Conservation (phyloP, 2,329 filamentous ascomycete species). For the Pezicula neosporulosa region DNA sequence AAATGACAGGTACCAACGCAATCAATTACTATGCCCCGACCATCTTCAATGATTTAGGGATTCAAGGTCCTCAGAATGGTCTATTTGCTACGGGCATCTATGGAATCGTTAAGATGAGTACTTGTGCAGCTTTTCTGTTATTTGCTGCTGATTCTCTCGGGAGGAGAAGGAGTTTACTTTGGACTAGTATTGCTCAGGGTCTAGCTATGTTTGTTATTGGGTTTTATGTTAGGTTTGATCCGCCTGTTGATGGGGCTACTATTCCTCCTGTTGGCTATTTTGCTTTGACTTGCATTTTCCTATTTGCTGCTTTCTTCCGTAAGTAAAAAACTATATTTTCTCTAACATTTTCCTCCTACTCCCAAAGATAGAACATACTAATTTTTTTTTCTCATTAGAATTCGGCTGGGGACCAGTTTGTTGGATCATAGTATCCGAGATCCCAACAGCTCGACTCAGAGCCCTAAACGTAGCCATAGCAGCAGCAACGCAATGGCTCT, state of each 20-base stretch:
- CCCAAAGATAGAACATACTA: too few species aligned
- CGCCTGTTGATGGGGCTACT: conserved; percentile 47
- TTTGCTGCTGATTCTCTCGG: conserved; percentile 69
- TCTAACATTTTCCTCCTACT: too few species aligned
- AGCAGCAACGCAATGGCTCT: conserved; percentile 69
- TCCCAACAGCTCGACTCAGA: conserved; percentile 63
- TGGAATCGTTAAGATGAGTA: conserved; percentile 65
- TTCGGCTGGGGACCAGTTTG: conserved; percentile 67
- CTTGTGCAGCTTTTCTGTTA: conserved; percentile 61
- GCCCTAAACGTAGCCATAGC: conserved; percentile 66
- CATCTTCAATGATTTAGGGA: conserved; percentile 65
- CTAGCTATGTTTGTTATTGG: conserved; percentile 67
- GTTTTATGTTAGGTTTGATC: conserved; percentile 62
- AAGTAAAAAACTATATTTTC: too few species aligned
- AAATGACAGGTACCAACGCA: conserved; percentile 58
- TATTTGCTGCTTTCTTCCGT: conserved; percentile 66
- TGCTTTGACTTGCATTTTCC: conserved; percentile 67
- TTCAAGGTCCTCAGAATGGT: conserved; percentile 50
- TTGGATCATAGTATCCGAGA: conserved; percentile 70
- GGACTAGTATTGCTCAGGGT: conserved; percentile 61
- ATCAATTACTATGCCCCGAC: conserved; percentile 56
- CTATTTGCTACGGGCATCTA: conserved; percentile 74
- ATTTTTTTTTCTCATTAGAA: conserved; percentile 24
- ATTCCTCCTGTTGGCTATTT: conserved; percentile 67
- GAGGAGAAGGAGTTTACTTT: conserved; percentile 55